These are phyloP conservation scores for Fusarium pseudonygamai DNA, from an alignment of 2,329 filamentous ascomycete species.

Conservation along the genomic window DNA sequence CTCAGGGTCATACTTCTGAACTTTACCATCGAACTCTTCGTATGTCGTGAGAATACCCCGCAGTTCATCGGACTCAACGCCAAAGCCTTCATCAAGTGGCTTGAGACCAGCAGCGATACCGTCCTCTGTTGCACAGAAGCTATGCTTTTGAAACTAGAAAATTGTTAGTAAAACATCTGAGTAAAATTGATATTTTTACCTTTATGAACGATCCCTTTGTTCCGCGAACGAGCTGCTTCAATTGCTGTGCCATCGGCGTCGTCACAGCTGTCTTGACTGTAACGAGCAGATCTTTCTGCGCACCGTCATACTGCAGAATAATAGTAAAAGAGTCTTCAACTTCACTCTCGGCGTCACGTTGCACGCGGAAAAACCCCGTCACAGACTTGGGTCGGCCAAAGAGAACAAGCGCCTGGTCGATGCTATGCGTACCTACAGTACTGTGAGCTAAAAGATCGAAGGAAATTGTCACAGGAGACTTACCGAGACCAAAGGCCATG, in stretches of 20 bases:
- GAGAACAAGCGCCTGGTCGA: slow-evolving; percentile 33
- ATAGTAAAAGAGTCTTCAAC: slow-evolving; percentile 64
- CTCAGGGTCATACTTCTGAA: slow-evolving; percentile 45
- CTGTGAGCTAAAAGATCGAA: accelerated
- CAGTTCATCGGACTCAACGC: slow-evolving; percentile 31
- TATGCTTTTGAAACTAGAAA: slow-evolving; percentile 61
- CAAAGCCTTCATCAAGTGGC: slow-evolving; percentile 28
- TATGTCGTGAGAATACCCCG: slow-evolving; percentile 49
- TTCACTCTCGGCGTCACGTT: slow-evolving; percentile 34
- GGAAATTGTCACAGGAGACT: accelerated
- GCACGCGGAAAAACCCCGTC: slow-evolving; percentile 35
- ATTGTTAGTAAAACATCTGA: slow-evolving; percentile 30
- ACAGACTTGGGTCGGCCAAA: slow-evolving; percentile 32
- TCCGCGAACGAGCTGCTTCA: slow-evolving; percentile 31
- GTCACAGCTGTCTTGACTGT: slow-evolving; percentile 33
- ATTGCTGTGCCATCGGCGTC: slow-evolving; percentile 28
- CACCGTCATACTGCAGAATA: slow-evolving; percentile 63
- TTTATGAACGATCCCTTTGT: slow-evolving; percentile 38
- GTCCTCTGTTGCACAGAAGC: slow-evolving; percentile 47
- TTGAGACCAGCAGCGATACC: slow-evolving; percentile 23
- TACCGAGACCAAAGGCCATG: slow-evolving; percentile 55
- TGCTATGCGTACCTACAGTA: slow-evolving; percentile 31
- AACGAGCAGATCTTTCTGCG: slow-evolving; percentile 45
- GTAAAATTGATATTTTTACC: neutral
- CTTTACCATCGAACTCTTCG: slow-evolving; percentile 45